Evolutionary conservation across 106 monocot genomes (phyloP).

Genomic region (Dendrobium officinale): DNA sequence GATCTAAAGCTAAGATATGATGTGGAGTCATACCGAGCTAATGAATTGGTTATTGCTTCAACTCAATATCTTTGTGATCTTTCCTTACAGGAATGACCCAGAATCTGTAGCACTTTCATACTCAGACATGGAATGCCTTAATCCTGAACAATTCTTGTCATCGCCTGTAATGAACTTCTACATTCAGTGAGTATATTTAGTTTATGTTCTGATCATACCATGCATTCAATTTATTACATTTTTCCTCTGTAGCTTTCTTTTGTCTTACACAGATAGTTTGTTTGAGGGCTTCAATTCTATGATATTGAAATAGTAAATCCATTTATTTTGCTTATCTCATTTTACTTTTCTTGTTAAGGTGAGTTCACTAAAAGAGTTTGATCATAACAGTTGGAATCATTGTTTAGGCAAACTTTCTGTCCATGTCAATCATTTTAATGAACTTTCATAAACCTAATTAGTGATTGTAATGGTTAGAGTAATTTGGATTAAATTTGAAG

Average conservation of each 20-base stretch:
- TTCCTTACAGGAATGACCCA: conserved; percentile 54
- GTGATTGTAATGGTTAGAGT: too few species aligned
- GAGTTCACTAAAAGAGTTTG: not conserved
- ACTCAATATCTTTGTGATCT: not conserved
- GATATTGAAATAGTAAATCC: not conserved
- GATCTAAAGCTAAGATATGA: not conserved
- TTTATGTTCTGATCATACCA: not conserved
- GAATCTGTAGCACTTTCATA: conserved; percentile 59
- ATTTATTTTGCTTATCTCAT: not conserved
- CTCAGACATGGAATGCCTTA: conserved; percentile 69
- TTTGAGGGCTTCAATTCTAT: not conserved
- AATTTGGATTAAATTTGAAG: too few species aligned
- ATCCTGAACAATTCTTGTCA: conserved; percentile 64
- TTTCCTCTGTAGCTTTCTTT: not conserved
- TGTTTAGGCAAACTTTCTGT: too few species aligned
- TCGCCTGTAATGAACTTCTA: conserved; percentile 96
- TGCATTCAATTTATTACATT: not conserved
- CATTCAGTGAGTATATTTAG: conserved; percentile 53
- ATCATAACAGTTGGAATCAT: not conserved
- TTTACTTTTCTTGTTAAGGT: not conserved
- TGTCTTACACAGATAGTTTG: not conserved
- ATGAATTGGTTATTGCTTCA: not conserved
- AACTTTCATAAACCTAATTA: too few species aligned
- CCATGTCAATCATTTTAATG: too few species aligned
- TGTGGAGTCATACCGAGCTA: not conserved